Conservation (phyloP, 495 filamentous ascomycete genomes). For the Podospora pseudopauciseta region DNA sequence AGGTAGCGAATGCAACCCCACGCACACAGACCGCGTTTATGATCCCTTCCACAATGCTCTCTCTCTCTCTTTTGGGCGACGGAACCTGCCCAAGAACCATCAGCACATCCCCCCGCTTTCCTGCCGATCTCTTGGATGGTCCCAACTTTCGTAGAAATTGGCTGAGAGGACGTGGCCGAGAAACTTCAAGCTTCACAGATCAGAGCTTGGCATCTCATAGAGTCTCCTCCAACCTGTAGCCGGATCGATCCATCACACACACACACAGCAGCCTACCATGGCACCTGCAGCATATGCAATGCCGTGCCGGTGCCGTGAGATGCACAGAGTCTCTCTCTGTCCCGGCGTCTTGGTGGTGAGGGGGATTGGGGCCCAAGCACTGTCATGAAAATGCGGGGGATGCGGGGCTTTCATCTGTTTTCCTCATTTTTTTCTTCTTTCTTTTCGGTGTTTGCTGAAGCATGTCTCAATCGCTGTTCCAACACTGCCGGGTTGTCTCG, state of each 20-base stretch:
- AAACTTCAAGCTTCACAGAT: background rate
- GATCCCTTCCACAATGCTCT: background rate
- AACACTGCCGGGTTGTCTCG: background rate
- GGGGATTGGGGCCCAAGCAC: conserved; percentile 6
- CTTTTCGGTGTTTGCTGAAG: background rate
- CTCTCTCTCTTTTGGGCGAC: background rate
- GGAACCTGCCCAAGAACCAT: no score
- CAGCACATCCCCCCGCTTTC: no score
- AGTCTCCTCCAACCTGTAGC: no score
- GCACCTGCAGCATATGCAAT: conserved; percentile 10
- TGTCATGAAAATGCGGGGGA: background rate
- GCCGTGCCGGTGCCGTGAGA: background rate
- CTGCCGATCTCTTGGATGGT: background rate
- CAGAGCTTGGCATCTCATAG: background rate
- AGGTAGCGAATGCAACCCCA: no score
- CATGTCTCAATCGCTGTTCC: background rate
- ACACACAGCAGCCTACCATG: background rate
- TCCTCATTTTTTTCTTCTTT: background rate
- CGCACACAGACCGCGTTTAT: no score
- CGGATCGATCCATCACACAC: background rate
- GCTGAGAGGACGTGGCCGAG: no score
- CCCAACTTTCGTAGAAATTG: background rate
- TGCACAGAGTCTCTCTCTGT: background rate
- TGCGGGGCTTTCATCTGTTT: conserved; percentile 1
- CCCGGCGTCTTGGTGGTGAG: conserved; percentile 7